Conservation (phyloP, 257 asterid genomes). For the Solanum sejunctum region DNA sequence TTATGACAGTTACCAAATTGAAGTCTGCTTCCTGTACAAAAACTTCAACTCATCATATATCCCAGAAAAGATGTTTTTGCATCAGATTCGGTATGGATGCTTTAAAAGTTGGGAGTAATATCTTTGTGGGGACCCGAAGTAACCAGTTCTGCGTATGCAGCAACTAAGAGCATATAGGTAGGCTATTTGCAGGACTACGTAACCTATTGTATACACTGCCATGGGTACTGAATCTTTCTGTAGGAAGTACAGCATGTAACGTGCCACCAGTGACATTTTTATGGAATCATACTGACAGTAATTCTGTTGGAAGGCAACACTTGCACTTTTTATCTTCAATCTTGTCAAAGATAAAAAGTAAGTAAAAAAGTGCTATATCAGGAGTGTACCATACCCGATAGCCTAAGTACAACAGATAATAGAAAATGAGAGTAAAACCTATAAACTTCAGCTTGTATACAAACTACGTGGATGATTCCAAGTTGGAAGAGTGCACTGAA, state of each 20-base stretch:
- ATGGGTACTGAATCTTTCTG: not conserved
- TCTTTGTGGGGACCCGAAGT: not conserved
- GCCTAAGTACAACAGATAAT: not conserved
- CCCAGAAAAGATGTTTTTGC: not conserved
- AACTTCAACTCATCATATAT: not conserved
- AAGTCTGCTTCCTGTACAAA: slow-evolving; percentile 54
- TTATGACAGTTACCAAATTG: slow-evolving; percentile 45
- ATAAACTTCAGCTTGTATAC: not conserved
- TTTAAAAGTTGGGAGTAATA: not conserved
- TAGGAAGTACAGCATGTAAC: not conserved
- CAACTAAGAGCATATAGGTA: not conserved
- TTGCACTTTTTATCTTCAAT: not conserved
- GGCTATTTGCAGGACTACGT: not conserved
- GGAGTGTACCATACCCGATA: not conserved
- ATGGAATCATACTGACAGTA: not conserved
- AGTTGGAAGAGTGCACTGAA: not conserved
- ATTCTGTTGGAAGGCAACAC: not conserved
- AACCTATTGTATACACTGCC: not conserved
- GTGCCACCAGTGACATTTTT: not conserved
- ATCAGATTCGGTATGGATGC: not conserved
- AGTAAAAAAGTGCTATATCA: not conserved
- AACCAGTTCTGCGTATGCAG: not conserved
- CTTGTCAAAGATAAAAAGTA: not conserved
- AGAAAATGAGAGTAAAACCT: not conserved
- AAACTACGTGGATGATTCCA: not conserved